phyloP scores from a whole-genome alignment of 2,329 filamentous ascomycete genomes.

The Ceratocystis alfenasii region DNA sequence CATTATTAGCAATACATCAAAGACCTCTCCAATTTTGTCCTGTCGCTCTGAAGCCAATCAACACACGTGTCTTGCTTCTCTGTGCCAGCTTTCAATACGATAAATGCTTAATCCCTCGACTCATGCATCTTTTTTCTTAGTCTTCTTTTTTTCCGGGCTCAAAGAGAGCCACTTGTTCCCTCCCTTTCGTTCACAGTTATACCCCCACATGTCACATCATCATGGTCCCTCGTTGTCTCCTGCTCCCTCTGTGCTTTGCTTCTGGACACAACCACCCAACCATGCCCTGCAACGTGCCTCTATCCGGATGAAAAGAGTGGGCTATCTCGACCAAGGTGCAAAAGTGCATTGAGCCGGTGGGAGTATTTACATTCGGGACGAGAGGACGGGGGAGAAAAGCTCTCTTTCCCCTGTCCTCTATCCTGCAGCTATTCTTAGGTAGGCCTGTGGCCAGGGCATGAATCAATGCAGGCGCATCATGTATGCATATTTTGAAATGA shows the following conservation, averaged over 20 bases:
- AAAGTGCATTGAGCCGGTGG: background rate
- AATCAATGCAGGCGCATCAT: too few species aligned
- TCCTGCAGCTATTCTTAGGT: too few species aligned
- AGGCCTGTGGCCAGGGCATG: too few species aligned
- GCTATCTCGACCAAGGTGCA: background rate
- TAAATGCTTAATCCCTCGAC: background rate
- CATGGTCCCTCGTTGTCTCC: background rate
- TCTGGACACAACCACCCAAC: background rate
- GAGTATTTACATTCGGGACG: background rate
- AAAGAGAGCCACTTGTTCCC: conserved; percentile 2
- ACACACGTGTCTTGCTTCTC: background rate
- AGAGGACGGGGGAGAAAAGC: background rate
- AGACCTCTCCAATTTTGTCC: too few species aligned
- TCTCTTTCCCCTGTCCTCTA: too few species aligned
- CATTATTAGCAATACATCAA: too few species aligned
- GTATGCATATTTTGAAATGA: too few species aligned
- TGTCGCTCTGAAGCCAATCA: too few species aligned
- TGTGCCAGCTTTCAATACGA: background rate
- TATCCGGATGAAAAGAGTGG: background rate
- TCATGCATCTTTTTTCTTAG: background rate
- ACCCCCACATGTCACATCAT: conserved; percentile 4
- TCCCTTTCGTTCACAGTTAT: background rate
- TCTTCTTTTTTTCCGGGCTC: background rate
- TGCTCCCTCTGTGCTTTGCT: background rate
- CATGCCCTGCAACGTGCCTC: background rate